Conservation (phyloP, 208 protist species). For the Strigomonas culicis region DNA sequence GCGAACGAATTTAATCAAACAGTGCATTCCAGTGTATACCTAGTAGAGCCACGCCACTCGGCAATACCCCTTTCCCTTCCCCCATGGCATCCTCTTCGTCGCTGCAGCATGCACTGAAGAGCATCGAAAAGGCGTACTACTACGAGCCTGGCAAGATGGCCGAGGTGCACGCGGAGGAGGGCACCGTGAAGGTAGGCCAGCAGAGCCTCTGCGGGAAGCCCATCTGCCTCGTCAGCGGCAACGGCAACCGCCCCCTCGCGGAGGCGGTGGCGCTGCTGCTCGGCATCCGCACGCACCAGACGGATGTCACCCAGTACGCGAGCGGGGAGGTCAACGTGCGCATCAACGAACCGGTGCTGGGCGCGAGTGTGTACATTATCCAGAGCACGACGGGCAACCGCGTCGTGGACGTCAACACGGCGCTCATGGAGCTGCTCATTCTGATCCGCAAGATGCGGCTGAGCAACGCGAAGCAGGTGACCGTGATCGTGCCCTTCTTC, state of each 20-base stretch:
- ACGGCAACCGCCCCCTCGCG: slow-evolving; percentile 85
- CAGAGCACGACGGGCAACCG: slow-evolving; percentile 93
- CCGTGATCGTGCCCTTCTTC: slow-evolving; percentile 95
- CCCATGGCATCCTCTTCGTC: neutral
- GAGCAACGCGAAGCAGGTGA: slow-evolving; percentile 85
- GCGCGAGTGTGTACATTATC: slow-evolving; percentile 96
- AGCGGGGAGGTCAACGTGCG: slow-evolving; percentile 91
- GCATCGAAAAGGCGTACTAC: slow-evolving; percentile 84
- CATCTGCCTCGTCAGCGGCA: slow-evolving; percentile 87
- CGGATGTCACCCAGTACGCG: slow-evolving; percentile 75
- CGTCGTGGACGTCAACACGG: slow-evolving; percentile 91
- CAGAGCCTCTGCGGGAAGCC: slow-evolving; percentile 18
- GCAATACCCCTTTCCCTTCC: neutral
- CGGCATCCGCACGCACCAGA: slow-evolving; percentile 70
- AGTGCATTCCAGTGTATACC: too few relatives aligned
- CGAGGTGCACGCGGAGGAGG: slow-evolving; percentile 53
- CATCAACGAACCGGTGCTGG: slow-evolving; percentile 93
- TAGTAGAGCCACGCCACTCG: too few relatives aligned
- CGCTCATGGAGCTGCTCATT: slow-evolving; percentile 95
- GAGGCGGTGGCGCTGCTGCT: slow-evolving; percentile 83
- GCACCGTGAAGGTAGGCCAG: slow-evolving; percentile 55
- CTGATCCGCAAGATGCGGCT: slow-evolving; percentile 90
- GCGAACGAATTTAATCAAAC: neutral
- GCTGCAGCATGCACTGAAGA: neutral
- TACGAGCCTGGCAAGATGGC: slow-evolving; percentile 75